These are phyloP conservation scores for Huntiella abstrusa DNA, from an alignment of 2,329 filamentous ascomycete species.

Conservation along the genomic window DNA sequence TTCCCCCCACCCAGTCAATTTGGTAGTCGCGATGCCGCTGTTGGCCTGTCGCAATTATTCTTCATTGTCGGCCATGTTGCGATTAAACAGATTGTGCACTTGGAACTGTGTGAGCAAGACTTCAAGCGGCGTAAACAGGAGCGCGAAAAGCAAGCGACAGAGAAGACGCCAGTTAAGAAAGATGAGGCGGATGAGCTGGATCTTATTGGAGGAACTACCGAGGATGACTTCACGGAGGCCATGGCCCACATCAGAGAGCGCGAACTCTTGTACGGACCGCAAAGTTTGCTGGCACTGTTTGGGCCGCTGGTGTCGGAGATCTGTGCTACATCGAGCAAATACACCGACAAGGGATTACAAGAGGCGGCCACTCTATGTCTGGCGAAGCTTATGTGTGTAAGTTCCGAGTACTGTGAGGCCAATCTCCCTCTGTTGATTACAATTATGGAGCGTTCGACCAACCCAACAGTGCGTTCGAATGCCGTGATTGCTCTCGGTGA, in stretches of 20 bases:
- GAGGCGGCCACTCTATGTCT: constrained; percentile 85
- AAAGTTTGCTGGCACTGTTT: constrained; percentile 74
- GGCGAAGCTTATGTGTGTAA: constrained; percentile 97
- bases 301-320: constrained; percentile 85
- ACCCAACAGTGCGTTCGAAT: constrained; percentile 85
- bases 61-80: constrained; percentile 94
- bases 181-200: constrained; percentile 73
- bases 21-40: constrained; percentile 39
- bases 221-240: constrained; percentile 78
- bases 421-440: constrained; percentile 90
- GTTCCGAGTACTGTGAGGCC: constrained; percentile 83
- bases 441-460: constrained; percentile 85
- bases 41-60: constrained; percentile 71
- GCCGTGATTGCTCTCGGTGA: constrained; percentile 93
- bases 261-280: constrained; percentile 63
- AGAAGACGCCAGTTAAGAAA: constrained; percentile 29
- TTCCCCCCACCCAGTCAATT: constrained; percentile 21
- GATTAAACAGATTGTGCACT: constrained; percentile 96
- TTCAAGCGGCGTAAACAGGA: constrained; percentile 94
- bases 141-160: constrained; percentile 47
- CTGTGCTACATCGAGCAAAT: constrained; percentile 83
- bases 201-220: constrained; percentile 87
- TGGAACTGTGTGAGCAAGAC: constrained; percentile 92
- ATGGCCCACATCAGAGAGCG: constrained; percentile 70
- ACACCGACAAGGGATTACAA: constrained; percentile 77